A percentile compares a stretch with the other conserved stretches of the same genome.
Evolutionary conservation across 352 stramenopile genomes (phyloP).

Genomic region (Phytophthora capsici): DNA sequence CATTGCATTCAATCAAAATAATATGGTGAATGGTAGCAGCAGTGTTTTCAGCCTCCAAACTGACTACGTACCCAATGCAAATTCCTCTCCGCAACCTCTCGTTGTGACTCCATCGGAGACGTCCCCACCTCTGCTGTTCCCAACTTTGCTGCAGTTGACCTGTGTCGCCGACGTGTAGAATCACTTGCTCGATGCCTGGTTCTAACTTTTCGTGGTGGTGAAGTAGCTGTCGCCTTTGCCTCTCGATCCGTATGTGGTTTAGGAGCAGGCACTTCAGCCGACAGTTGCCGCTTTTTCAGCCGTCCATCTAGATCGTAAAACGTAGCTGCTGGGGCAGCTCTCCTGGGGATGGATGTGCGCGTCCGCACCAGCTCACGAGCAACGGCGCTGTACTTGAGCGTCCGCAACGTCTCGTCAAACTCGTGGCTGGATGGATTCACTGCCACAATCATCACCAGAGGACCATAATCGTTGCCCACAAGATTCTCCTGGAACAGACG

Average conservation of each 20-base stretch:
- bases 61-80: slow-evolving; percentile 32
- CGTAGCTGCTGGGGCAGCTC: slow-evolving; percentile 35
- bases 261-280: slow-evolving; percentile 18
- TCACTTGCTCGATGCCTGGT: slow-evolving; percentile 23
- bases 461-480: slow-evolving; percentile 77
- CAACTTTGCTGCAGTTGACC: slow-evolving; percentile 13
- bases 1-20: not conserved
- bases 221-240: slow-evolving; percentile 10
- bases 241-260: slow-evolving; percentile 12
- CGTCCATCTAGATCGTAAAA: slow-evolving; percentile 64
- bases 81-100: slow-evolving; percentile 32
- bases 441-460: slow-evolving; percentile 97
- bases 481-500: slow-evolving; percentile 96
- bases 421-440: slow-evolving; percentile 93
- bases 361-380: slow-evolving; percentile 91
- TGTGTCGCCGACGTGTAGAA: slow-evolving; percentile 9
- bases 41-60: too few relatives aligned
- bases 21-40: too few relatives aligned
- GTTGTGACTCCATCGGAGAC: slow-evolving; percentile 42
- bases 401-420: slow-evolving; percentile 97
- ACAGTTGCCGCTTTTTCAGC: slow-evolving; percentile 50
- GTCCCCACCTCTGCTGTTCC: slow-evolving; percentile 29
- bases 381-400: slow-evolving; percentile 94
- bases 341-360: slow-evolving; percentile 44
- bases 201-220: slow-evolving; percentile 11